Conservation (phyloP, 257 asterid species). For the Jaltomata sinuosa region DNA sequence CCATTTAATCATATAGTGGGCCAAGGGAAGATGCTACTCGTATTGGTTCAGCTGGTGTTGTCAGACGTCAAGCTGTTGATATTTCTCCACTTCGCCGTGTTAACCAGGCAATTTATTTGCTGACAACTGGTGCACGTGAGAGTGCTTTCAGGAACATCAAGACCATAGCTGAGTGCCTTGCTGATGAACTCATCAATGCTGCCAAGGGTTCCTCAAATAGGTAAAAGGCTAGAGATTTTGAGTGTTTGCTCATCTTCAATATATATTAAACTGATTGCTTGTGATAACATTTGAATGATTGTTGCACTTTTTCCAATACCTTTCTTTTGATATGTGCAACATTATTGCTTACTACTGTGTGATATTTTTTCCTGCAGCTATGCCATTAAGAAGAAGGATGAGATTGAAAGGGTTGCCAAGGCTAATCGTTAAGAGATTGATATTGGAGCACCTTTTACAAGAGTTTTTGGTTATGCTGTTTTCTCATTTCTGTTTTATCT, state of each 20-base stretch:
- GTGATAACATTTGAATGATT: background rate
- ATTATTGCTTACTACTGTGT: background rate
- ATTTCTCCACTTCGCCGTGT: slow-evolving; percentile 80
- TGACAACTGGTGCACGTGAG: slow-evolving; percentile 76
- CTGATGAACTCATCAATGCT: slow-evolving; percentile 81
- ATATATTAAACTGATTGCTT: background rate
- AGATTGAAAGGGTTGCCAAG: slow-evolving; percentile 90
- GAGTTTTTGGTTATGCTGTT: slow-evolving; percentile 4
- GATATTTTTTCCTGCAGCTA: slow-evolving; percentile 33
- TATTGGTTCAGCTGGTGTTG: slow-evolving; percentile 86
- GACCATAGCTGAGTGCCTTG: slow-evolving; percentile 73
- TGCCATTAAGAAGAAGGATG: slow-evolving; percentile 87
- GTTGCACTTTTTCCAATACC: background rate
- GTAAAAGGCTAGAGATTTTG: slow-evolving; percentile 1
- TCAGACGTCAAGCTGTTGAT: slow-evolving; percentile 83
- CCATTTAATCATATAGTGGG: slow-evolving; percentile 32
- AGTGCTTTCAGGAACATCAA: slow-evolving; percentile 73
- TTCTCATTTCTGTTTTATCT: background rate
- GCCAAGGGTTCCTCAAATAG: slow-evolving; percentile 84
- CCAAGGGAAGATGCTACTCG: slow-evolving; percentile 87
- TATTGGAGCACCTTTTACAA: background rate
- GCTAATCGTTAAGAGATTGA: slow-evolving; percentile 57
- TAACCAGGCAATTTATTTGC: slow-evolving; percentile 65
- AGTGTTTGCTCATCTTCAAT: background rate
- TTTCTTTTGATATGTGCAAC: background rate